A percentile compares a stretch with the other conserved stretches of the same genome.
These are phyloP conservation scores for Phytophthora melonis DNA, from an alignment of 352 stramenopile species.

Conservation along the genomic window DNA sequence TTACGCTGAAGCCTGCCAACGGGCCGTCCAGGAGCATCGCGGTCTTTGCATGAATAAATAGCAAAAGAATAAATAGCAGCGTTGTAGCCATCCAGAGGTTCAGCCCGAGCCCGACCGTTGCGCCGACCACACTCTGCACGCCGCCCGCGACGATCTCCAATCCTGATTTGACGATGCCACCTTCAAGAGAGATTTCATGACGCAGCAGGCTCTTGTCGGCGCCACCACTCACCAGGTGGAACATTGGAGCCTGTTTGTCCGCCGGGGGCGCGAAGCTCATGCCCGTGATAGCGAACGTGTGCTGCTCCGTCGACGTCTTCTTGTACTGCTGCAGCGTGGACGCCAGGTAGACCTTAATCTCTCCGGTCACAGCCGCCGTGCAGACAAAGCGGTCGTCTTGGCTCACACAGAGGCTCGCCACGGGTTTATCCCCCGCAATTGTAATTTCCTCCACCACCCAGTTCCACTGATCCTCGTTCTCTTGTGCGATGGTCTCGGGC, in stretches of 20 bases:
- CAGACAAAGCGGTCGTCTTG: conserved; percentile 78
- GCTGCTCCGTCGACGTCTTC: conserved; percentile 61
- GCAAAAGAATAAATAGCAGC: conserved; percentile 76
- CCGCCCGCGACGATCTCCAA: conserved; percentile 42
- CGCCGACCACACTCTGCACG: conserved; percentile 41
- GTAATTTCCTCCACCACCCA: conserved; percentile 66
- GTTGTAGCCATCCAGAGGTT: conserved; percentile 55
- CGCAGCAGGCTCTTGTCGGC: conserved; percentile 81
- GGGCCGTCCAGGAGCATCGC: conserved; percentile 60
- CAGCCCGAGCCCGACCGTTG: conserved; percentile 55
- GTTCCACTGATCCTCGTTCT: conserved; percentile 71
- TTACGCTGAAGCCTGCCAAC: conserved; percentile 63
- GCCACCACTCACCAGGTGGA: conserved; percentile 74
- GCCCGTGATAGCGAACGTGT: conserved; percentile 86
- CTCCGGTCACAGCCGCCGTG: conserved; percentile 73
- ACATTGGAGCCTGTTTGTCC: conserved; percentile 44
- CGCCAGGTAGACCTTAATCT: conserved; percentile 72
- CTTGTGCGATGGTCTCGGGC: conserved; percentile 72
- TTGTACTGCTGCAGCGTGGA: conserved; percentile 62
- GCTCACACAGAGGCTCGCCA: conserved; percentile 83
- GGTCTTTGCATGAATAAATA: conserved; percentile 81
- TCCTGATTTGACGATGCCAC: conserved; percentile 60
- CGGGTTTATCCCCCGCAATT: conserved; percentile 74
- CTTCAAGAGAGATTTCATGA: conserved; percentile 68
- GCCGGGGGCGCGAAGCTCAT: conserved; percentile 69